Evolutionary conservation across 495 filamentous ascomycete genomes (phyloP), one percentile per base, ranked within the genome.

Genomic region (Hypomontagnella submonticulosa): DNA sequence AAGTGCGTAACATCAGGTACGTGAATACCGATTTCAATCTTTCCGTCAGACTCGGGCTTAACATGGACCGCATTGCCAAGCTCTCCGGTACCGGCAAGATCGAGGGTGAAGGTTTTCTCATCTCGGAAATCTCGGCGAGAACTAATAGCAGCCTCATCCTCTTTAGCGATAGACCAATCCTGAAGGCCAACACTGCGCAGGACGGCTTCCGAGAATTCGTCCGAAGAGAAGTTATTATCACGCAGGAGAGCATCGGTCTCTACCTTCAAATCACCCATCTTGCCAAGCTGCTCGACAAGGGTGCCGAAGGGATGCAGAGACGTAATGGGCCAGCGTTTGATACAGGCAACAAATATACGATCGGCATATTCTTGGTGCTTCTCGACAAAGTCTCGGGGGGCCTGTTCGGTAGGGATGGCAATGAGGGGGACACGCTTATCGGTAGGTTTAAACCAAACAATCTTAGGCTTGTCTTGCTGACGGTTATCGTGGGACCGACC

Each of bases 391-490:
- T 98, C 95, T 13, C 92, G 89, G 2, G 95, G 95, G 8, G 95
- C 95, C 76, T 99, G 95, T 76, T 99, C 95, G 4, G 95, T 99
- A 8, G 95, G 95, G 62, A 99, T 99, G 37, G 95, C 95, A 75
- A 99, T 98, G 66, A 99, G 80, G 61, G 96, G 95, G 42, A 99
- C 95, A 70, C 95, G 91, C 84, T 99, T 99, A 64, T 99, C 95
- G 1, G 95, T 99, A 55, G 95, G 95, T 83, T 99, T 99, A 83
- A 99, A 99, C 95, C 95, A 99, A 32, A 99, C 95, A 79, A 99
- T 99, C 88, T 99, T 99, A 37, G 95, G 95, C 78, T 97, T 98
- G 53, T 99, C 96, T 75, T 92, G 93, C 57, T 92, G 88, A 47
- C 93, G 89, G 50, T 76, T 78, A 30, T 90, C 90, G 52, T 96